Percentiles rank a stretch among this genome's conserved stretches.
Evolutionary conservation across 352 stramenopile genomes (phyloP).

Genomic region (Pythium periplocum): DNA sequence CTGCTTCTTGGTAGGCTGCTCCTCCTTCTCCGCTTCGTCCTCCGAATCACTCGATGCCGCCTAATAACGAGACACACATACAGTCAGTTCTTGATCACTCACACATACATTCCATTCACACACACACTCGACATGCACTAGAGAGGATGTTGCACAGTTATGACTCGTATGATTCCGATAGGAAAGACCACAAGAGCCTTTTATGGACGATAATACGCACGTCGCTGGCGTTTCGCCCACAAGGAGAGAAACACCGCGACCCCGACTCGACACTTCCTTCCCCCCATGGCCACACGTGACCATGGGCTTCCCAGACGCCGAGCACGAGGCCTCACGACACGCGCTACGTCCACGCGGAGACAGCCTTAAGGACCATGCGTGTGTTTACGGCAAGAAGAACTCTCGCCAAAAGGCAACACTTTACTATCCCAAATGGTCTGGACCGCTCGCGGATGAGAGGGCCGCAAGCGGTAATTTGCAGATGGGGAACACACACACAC

Average conservation of each 20-base stretch:
- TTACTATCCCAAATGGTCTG: constrained; percentile 87
- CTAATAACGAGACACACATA: constrained; percentile 5
- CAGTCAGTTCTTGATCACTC: constrained; percentile 1
- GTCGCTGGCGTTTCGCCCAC: constrained; percentile 5
- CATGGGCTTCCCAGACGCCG: not conserved
- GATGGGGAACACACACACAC: constrained; percentile 33
- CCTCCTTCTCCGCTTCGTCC: constrained; percentile 28
- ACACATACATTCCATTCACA: constrained; percentile 8
- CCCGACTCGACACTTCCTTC: not conserved
- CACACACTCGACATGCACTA: not conserved
- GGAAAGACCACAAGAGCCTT: constrained; percentile 35
- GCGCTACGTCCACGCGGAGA: constrained; percentile 70
- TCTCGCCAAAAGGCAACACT: constrained; percentile 62
- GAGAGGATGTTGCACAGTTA: constrained; percentile 85
- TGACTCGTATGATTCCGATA: constrained; percentile 91
- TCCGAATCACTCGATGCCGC: constrained; percentile 37
- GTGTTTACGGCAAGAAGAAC: constrained; percentile 80
- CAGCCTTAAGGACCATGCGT: constrained; percentile 90
- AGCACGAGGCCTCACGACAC: constrained; percentile 18
- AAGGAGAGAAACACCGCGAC: constrained; percentile 2
- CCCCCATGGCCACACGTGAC: no score
- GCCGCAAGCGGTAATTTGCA: constrained; percentile 60
- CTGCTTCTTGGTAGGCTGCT: constrained; percentile 23
- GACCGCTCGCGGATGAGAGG: constrained; percentile 54
- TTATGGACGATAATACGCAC: constrained; percentile 19